A percentile compares a stretch with the other conserved stretches of the same genome.
Evolutionary conservation across 2,329 filamentous ascomycete genomes (phyloP).

Genomic region (Aaosphaeria pasadenensis): DNA sequence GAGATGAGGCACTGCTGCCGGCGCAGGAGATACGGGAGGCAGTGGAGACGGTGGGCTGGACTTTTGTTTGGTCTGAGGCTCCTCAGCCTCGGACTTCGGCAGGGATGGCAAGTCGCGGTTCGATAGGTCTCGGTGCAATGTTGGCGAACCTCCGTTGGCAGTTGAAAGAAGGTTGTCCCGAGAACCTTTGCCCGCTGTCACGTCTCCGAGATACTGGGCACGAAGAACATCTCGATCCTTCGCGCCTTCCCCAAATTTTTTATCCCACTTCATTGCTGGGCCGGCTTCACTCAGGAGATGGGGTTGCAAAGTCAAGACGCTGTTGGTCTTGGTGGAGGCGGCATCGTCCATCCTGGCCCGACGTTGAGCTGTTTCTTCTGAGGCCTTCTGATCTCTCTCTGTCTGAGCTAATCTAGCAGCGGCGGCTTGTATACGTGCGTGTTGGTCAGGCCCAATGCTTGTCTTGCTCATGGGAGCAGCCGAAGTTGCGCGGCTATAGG

Average conservation of each 20-base stretch:
- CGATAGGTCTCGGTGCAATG: slow-evolving; percentile 19
- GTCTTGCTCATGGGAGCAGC: slow-evolving; percentile 66
- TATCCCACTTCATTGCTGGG: slow-evolving; percentile 95
- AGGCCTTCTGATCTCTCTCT: slow-evolving; percentile 57
- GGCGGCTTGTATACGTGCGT: slow-evolving; percentile 88
- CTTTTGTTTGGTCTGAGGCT: slow-evolving; percentile 15
- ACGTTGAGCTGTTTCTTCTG: slow-evolving; percentile 52
- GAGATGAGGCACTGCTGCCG: background rate
- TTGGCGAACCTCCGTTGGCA: slow-evolving; percentile 30
- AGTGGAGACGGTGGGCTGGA: slow-evolving; percentile 25
- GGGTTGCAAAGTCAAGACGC: slow-evolving; percentile 83
- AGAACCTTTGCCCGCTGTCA: slow-evolving; percentile 66
- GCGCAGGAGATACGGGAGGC: slow-evolving; percentile 12
- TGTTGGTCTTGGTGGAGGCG: slow-evolving; percentile 73
- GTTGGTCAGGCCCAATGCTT: slow-evolving; percentile 85
- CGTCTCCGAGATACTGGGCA: slow-evolving; percentile 78
- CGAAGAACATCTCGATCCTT: slow-evolving; percentile 84
- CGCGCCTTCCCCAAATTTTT: slow-evolving; percentile 87
- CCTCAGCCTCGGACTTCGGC: slow-evolving; percentile 28
- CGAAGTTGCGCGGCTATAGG: slow-evolving; percentile 50
- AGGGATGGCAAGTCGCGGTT: slow-evolving; percentile 43
- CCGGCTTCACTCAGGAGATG: slow-evolving; percentile 82
- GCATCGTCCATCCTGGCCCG: slow-evolving; percentile 53
- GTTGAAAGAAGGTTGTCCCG: slow-evolving; percentile 41
- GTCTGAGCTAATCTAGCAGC: slow-evolving; percentile 77